Evolutionary conservation across 164 flowering plant genomes (phyloP), one percentile per base, ranked within the genome.

Genomic region (Magnolia changhungtana): DNA sequence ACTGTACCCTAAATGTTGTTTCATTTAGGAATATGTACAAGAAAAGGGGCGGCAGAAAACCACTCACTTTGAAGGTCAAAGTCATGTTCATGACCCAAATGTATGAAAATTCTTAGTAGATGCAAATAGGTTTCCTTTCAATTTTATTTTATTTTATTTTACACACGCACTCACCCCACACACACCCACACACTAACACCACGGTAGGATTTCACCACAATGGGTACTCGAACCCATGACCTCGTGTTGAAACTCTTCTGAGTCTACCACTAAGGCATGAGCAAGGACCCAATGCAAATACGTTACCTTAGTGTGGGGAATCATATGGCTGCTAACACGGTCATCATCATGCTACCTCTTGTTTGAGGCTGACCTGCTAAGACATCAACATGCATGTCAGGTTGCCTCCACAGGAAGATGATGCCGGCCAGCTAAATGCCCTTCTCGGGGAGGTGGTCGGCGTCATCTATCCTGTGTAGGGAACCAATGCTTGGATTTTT

Each of bases 401-500:
- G 74, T 72, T 61, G 50, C 49, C 65, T 78, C 3, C 14, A 31
- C 76, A 72, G 78, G 72, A 66, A n/a, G 78, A 81, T 81, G 80
- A 74, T 7, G 13, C 78, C 61, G 66, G 76, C 66, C 7, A 29
- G 69, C 66, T 55, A 59, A 9, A 21, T 21, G n/a, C 10, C 45
- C n/a, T 7, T 67, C 13, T 61, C 31, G n/a, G 50, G 72, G 73
- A n/a, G 5, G 68, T 9, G 4, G 80, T 75, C 66, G 74, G 74
- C 20, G 69, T 61, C 83, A 81, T 78, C 80, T 81, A 63, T 81
- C 80, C 83, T 72, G 83, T 71, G 50, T 4, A 72, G 76, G 29
- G 76, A 75, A 72, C 80, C 79, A 37, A 37, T 37, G 45, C 45
- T 37, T 37, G 45, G 45, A 37, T 37, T 37, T 1, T 37, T 37